Evolutionary conservation across 345 rosid species (phyloP), one percentile per base, ranked within the genome.

Genomic region (Geranium brycei): DNA sequence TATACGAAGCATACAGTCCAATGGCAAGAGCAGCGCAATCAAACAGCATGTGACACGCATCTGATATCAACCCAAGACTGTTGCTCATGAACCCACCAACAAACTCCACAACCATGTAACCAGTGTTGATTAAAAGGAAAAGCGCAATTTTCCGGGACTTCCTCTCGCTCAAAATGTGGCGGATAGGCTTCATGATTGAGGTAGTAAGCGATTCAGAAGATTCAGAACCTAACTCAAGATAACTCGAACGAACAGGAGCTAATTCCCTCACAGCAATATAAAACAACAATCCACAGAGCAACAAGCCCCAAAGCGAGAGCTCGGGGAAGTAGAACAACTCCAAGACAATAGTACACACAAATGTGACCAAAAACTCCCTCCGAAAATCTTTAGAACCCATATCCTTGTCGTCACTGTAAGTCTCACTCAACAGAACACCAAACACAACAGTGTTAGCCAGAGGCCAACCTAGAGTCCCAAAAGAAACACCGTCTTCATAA

Each of bases 1-100:
- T 89, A 67, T 92, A 92, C 0, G 96, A 92, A 31, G 98, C 98
- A 68, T 92, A 89, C 3, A 92, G 69, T 60, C 97, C 98, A 69
- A 92, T 86, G 0, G 95, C 96, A 77, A 92, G 73, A 61, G 98
- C 98, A 72, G 97, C 96, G 78, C 98, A 92, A 74, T 92, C 98
- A 80, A 92, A 92, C 91, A 92, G 69, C 98, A 92, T 92, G 58
- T 92, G 97, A 67, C 97, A 92, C 16, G 98, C 96, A 68, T 92
- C 97, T 0, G 98, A 92, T 74, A 92, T 87, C 78, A 92, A 72
- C 53, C 98, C 98, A 71, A 92, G 91, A 81, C 97, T 92, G 62
- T 92, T 92, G 77, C 95, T 86, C 98, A 92, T 87, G 70, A 92
- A 89, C 38, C 98, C 97, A 58, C 83, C 91, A 66, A 80, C 83